Evolutionary conservation across 2,329 filamentous ascomycete genomes (phyloP).

Genomic region (Aureobasidium sp.): DNA sequence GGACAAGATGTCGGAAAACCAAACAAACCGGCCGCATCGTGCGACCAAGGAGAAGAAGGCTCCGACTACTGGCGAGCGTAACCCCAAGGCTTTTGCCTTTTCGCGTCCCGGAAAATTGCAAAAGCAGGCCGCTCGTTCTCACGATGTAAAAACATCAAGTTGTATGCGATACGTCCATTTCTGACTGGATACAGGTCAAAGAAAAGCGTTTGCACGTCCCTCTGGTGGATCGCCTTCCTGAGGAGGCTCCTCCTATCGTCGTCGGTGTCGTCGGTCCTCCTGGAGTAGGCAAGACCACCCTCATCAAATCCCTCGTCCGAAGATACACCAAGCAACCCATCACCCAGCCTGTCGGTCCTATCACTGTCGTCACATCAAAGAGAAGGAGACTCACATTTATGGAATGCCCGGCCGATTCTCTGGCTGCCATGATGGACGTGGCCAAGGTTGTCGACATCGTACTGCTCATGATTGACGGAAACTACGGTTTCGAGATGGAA

Average conservation of each 20-base stretch:
- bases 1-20: constrained; percentile 41
- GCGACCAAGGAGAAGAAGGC: constrained; percentile 86
- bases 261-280: constrained; percentile 92
- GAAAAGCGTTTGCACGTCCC: constrained; percentile 96
- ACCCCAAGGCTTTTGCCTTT: constrained; percentile 86
- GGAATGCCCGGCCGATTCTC: constrained; percentile 87
- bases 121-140: constrained; percentile 62
- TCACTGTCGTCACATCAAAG: constrained; percentile 95
- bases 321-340: constrained; percentile 95
- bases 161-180: not conserved
- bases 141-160: constrained; percentile 49
- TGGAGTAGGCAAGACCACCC: constrained; percentile 87
- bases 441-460: constrained; percentile 97
- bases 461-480: constrained; percentile 95
- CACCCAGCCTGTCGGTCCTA: constrained; percentile 77
- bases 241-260: constrained; percentile 87
- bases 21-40: constrained; percentile 77
- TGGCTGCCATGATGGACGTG: constrained; percentile 93
- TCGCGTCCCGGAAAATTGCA: constrained; percentile 72
- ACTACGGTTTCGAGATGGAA: constrained; percentile 99
- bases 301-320: constrained; percentile 88
- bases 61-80: constrained; percentile 50
- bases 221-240: constrained; percentile 87
- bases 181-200: constrained; percentile 56
- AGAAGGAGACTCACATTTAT: constrained; percentile 89